These are phyloP conservation scores for Kappamyces sp. DNA, from an alignment of 192 early-diverging fungal genomes.

Conservation along the genomic window DNA sequence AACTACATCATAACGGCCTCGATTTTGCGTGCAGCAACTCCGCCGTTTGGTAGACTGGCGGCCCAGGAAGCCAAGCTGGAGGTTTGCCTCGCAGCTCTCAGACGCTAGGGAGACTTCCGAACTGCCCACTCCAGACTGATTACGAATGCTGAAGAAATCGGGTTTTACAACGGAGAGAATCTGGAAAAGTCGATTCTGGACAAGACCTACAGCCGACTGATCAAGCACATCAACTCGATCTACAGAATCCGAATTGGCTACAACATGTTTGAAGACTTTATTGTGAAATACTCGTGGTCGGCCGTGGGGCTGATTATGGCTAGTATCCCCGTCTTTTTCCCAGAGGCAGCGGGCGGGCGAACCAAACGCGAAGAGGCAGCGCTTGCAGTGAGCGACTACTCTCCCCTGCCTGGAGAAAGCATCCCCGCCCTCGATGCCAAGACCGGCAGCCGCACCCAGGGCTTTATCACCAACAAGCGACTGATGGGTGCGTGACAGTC, in stretches of 20 bases:
- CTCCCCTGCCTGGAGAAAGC: background rate
- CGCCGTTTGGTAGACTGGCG: slow-evolving; percentile 42
- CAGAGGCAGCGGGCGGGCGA: slow-evolving; percentile 39
- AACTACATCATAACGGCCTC: slow-evolving; percentile 36
- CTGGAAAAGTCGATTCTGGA: slow-evolving; percentile 38
- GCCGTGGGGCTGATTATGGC: slow-evolving; percentile 80
- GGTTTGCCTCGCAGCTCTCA: no score
- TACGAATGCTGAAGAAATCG: slow-evolving; percentile 47
- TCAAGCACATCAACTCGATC: slow-evolving; percentile 50
- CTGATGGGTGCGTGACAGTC: slow-evolving; percentile 14
- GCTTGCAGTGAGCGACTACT: background rate
- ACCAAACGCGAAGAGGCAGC: slow-evolving; percentile 26
- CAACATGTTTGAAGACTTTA: slow-evolving; percentile 74
- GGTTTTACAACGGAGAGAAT: slow-evolving; percentile 40
- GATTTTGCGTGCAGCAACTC: slow-evolving; percentile 33
- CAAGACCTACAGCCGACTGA: slow-evolving; percentile 36
- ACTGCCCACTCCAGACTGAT: slow-evolving; percentile 36
- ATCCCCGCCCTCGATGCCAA: background rate
- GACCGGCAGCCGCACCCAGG: slow-evolving; percentile 61
- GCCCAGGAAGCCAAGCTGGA: slow-evolving; percentile 42
- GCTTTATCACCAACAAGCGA: slow-evolving; percentile 87
- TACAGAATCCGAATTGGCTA: slow-evolving; percentile 48
- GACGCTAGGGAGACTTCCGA: slow-evolving; percentile 30
- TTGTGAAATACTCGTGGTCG: slow-evolving; percentile 96
- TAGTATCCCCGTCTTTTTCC: slow-evolving; percentile 82